Percentiles rank a stretch among this genome's conserved stretches.
These are phyloP conservation scores for Omphalea diandra DNA, from an alignment of 441 rosid genomes.

Conservation along the genomic window DNA sequence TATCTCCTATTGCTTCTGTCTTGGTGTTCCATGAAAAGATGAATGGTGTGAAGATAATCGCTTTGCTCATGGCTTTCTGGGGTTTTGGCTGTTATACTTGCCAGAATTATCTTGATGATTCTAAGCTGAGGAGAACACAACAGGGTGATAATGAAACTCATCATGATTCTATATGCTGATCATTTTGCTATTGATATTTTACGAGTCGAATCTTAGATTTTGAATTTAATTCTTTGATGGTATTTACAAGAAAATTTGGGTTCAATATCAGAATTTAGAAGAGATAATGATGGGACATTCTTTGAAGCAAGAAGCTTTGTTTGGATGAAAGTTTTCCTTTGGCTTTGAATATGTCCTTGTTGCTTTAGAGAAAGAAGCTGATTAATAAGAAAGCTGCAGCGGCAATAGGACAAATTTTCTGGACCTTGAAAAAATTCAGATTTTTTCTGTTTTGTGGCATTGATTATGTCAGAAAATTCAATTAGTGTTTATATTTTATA, in stretches of 20 bases:
- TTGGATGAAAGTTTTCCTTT: background rate
- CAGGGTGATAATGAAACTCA: slow-evolving; percentile 18
- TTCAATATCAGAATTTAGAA: background rate
- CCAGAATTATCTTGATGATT: slow-evolving; percentile 74
- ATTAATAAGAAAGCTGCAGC: background rate
- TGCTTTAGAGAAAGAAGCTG: background rate
- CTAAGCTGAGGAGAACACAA: slow-evolving; percentile 43
- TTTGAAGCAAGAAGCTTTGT: background rate
- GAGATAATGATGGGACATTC: background rate
- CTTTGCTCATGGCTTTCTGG: slow-evolving; percentile 77
- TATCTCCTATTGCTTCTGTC: slow-evolving; percentile 73
- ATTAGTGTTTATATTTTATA: background rate
- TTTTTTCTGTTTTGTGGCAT: background rate
- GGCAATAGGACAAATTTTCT: background rate
- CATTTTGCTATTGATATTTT: background rate
- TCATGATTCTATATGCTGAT: slow-evolving; percentile 17
- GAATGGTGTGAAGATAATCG: slow-evolving; percentile 71
- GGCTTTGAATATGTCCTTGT: background rate
- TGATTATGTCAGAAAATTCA: background rate
- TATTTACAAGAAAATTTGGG: background rate
- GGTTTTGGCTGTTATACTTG: slow-evolving; percentile 74
- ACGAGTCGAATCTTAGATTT: background rate
- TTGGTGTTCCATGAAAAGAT: slow-evolving; percentile 68
- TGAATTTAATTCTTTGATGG: background rate
- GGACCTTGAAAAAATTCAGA: background rate